Conservation (phyloP, 2,329 filamentous ascomycete genomes). For the Aspergillus brasiliensis region DNA sequence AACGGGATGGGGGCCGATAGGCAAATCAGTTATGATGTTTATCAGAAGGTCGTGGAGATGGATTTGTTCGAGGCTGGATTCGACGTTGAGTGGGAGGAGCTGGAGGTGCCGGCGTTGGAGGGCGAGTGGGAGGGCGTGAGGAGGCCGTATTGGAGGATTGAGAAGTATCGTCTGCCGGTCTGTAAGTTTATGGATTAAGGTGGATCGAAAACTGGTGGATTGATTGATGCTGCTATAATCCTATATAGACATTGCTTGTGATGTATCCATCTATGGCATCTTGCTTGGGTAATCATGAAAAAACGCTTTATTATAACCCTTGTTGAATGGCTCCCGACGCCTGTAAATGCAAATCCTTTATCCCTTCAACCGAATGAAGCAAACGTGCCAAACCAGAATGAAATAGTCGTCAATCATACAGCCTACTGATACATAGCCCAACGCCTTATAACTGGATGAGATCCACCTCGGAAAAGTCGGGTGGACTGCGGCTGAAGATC, state of each 20-base stretch:
- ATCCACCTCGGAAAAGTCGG: constrained; percentile 86
- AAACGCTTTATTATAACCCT: not conserved
- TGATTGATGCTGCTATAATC: not conserved
- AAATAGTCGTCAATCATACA: constrained; percentile 1
- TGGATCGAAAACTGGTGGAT: not conserved
- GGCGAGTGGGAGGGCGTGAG: constrained; percentile 87
- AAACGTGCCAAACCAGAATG: not conserved
- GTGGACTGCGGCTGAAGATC: constrained; percentile 80
- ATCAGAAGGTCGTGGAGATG: constrained; percentile 87
- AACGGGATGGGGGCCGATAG: constrained; percentile 86
- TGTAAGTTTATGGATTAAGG: constrained; percentile 42
- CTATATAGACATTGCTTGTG: not conserved
- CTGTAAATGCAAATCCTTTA: not conserved
- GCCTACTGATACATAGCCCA: not conserved
- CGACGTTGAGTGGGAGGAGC: constrained; percentile 82
- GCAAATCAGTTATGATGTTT: constrained; percentile 93
- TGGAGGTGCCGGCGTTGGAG: constrained; percentile 72
- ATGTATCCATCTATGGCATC: not conserved
- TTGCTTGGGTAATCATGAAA: not conserved
- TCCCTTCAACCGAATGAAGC: not conserved
- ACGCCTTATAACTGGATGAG: constrained; percentile 69
- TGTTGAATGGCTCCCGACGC: not conserved
- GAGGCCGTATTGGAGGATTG: constrained; percentile 85
- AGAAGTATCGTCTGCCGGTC: constrained; percentile 53
- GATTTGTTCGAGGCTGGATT: constrained; percentile 86